phyloP scores from a whole-genome alignment of 2,329 filamentous ascomycete species.

The Penicillium nordicum region DNA sequence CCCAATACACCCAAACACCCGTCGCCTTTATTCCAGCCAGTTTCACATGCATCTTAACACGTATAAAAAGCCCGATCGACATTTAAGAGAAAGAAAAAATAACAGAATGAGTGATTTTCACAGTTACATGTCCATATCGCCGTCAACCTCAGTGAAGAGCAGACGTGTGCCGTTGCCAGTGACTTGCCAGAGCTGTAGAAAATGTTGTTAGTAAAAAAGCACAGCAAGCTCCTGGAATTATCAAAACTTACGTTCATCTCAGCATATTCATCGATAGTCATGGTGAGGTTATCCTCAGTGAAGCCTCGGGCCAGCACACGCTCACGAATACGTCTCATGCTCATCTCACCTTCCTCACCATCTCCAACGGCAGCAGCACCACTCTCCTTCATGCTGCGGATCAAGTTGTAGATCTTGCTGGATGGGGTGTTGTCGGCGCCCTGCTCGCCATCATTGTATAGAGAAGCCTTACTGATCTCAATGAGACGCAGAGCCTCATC shows the following conservation, averaged over 20 bases:
- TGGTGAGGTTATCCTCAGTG: conserved; percentile 86
- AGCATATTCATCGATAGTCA: conserved; percentile 85
- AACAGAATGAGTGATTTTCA: neutral
- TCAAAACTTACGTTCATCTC: conserved; percentile 73
- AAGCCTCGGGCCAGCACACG: conserved; percentile 94
- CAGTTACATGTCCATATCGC: conserved; percentile 49
- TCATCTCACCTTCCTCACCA: conserved; percentile 71
- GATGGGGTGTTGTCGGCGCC: conserved; percentile 72
- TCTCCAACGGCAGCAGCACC: conserved; percentile 77
- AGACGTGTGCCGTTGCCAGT: conserved; percentile 66
- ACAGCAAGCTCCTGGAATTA: neutral
- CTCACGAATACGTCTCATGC: conserved; percentile 83
- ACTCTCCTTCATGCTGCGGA: conserved; percentile 80
- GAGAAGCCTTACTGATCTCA: conserved; percentile 87
- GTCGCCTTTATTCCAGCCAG: conserved; percentile 18
- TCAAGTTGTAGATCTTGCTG: conserved; percentile 91
- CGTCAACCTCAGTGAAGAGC: conserved; percentile 64
- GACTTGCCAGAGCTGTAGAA: conserved; percentile 70
- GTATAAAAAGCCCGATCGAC: conserved; percentile 12
- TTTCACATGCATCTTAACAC: conserved; percentile 23
- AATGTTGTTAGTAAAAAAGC: conserved; percentile 42
- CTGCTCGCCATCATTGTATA: conserved; percentile 67
- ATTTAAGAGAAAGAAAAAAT: conserved; percentile 1
- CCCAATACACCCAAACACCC: conserved; percentile 26
- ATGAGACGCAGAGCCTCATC: conserved; percentile 89